These are phyloP conservation scores for Verruconis gallopava DNA, from an alignment of 2,329 filamentous ascomycete genomes.

Conservation along the genomic window DNA sequence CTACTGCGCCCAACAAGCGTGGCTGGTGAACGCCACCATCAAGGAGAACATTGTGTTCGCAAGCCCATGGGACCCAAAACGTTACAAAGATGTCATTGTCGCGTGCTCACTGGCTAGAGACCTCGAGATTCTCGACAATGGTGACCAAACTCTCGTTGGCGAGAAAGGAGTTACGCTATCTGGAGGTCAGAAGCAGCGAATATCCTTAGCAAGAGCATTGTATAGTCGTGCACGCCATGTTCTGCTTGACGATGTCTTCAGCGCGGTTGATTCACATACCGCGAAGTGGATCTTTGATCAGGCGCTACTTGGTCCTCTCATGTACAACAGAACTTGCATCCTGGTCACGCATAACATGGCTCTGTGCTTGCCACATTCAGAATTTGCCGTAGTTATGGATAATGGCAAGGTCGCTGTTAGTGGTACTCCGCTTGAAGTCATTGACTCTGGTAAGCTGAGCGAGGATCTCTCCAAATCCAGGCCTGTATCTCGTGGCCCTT, in stretches of 20 bases:
- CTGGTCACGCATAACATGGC: constrained; percentile 90
- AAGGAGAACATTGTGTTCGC: constrained; percentile 93
- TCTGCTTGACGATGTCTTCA: constrained; percentile 86
- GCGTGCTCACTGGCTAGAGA: constrained; percentile 88
- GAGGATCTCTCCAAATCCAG: constrained; percentile 71
- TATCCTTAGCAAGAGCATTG: constrained; percentile 90
- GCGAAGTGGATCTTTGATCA: constrained; percentile 97
- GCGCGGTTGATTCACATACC: constrained; percentile 93
- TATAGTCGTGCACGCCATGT: constrained; percentile 90
- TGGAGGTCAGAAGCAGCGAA: constrained; percentile 93
- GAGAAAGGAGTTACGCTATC: constrained; percentile 97
- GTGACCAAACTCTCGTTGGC: constrained; percentile 86
- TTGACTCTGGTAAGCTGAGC: constrained; percentile 75
- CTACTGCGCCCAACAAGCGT: constrained; percentile 93
- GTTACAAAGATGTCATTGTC: constrained; percentile 78
- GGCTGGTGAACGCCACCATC: constrained; percentile 92
- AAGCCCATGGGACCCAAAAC: constrained; percentile 61
- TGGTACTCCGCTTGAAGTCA: constrained; percentile 65
- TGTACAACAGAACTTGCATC: constrained; percentile 81
- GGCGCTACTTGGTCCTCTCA: constrained; percentile 78
- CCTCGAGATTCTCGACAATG: constrained; percentile 79
- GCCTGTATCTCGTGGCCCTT: constrained; percentile 55
- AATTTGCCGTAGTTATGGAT: constrained; percentile 72
- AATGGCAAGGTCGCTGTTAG: constrained; percentile 71
- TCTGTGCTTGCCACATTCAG: constrained; percentile 69